Base-by-base conservation (phyloP, 768 basidiomycete species). In the Crepidotus variabilis region DNA sequence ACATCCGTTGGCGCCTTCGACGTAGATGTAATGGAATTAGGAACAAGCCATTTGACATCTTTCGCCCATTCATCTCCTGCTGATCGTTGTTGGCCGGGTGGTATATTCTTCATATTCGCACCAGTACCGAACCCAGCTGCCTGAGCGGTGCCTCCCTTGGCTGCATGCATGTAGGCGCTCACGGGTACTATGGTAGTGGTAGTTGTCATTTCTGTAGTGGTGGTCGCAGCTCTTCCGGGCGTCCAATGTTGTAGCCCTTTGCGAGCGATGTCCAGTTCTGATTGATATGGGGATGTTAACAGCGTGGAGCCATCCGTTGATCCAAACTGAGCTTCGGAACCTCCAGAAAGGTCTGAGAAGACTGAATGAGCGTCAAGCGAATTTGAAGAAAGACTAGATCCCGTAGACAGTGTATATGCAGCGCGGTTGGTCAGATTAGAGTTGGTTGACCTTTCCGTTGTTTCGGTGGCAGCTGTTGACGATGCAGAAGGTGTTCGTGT, bases 31-130 rank as follows among this genome's bases (percentile, higher is more conserved):
- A 28, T 28, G 4, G 50, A 3, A 51, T 28, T 51, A 32, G 36
- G 80, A 66, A 51, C 78, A 28, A 90, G 80, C 84, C 83, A 87
- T 33, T 84, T 78, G 16, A 87, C 80, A 50, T 89, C 87, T 59
- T 78, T 81, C 11, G 83, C 79, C 88, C 86, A 89, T 60, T 86
- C 81, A 52, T 83, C 77, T 43, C 43, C 24, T 18, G 28, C 20
- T 22, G 33, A 23, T 46, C 35, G 53, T 22, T 21, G 21, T 43
- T 22, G 22, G 20, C 2, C 36, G 34, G 18, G 35, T 1, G 52
- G n/a, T 9, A 22, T 1, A 22, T 53, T 54, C 21, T 33, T 33
- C 21, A 45, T 8, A 47, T 46, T 47, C 24, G 52, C 24, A 14
- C 24, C 23, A 14, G 45, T 54, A 18, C 24, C 39, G 21, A 46